Evolutionary conservation across 768 basidiomycete genomes (phyloP).

Genomic region (Multifurca ochricompacta): DNA sequence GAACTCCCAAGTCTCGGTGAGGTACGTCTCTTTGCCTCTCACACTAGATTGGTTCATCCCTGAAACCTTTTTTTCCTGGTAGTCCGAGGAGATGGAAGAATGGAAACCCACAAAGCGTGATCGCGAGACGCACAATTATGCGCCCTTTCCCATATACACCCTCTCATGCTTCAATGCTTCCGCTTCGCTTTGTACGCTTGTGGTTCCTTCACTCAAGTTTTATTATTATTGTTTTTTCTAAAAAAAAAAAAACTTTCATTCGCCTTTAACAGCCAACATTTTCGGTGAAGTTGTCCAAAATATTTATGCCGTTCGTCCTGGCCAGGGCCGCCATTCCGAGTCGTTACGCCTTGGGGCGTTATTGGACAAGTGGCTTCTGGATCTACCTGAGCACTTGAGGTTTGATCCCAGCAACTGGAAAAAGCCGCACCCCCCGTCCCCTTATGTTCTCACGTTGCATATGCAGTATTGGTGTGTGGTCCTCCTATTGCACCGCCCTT

Average conservation of each 20-base stretch:
- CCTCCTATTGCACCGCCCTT: conserved; percentile 67
- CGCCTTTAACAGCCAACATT: conserved; percentile 47
- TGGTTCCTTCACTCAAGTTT: conserved; percentile 4
- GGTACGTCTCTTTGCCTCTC: conserved; percentile 30
- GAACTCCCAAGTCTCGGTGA: conserved; percentile 53
- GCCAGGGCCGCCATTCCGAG: conserved; percentile 50
- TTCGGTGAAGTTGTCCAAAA: conserved; percentile 60
- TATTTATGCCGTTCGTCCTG: conserved; percentile 59
- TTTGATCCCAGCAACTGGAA: conserved; percentile 40
- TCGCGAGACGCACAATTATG: conserved; percentile 26
- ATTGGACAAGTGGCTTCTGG: conserved; percentile 69
- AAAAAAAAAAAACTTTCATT: no score
- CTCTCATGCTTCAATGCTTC: conserved; percentile 75
- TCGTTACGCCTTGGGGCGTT: conserved; percentile 48
- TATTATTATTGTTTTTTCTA: no score
- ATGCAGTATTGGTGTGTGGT: conserved; percentile 85
- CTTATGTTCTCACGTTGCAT: conserved; percentile 66
- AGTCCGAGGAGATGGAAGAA: conserved; percentile 60
- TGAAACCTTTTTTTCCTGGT: conserved; percentile 1
- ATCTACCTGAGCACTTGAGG: conserved; percentile 60
- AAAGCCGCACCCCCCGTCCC: conserved; percentile 40
- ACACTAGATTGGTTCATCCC: not conserved
- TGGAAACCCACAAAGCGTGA: conserved; percentile 39
- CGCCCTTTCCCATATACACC: conserved; percentile 36
- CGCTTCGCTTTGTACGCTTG: conserved; percentile 55